A percentile compares a stretch with the other conserved stretches of the same genome.
Conservation (phyloP, 306 rosid genomes). For the Elaeagnus macrophylla region DNA sequence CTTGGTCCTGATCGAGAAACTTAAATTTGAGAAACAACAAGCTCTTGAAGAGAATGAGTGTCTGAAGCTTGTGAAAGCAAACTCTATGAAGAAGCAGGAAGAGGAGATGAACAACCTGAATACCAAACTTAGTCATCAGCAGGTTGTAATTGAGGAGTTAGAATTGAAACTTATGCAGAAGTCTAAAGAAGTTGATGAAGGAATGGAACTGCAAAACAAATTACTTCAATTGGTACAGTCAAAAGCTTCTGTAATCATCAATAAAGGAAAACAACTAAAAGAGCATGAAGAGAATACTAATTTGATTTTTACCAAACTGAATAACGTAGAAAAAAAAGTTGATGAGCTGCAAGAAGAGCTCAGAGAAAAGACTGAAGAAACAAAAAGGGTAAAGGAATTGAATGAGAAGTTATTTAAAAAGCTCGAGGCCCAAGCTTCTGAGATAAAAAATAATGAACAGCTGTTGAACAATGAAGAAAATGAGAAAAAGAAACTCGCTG, state of each 20-base stretch:
- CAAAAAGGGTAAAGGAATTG: constrained; percentile 15
- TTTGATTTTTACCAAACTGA: constrained; percentile 19
- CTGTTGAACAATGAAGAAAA: constrained; percentile 25
- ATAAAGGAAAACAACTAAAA: constrained; percentile 27
- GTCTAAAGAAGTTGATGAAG: constrained; percentile 38
- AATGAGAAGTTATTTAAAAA: constrained; percentile 23
- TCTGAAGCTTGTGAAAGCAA: constrained; percentile 34
- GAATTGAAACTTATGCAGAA: constrained; percentile 25
- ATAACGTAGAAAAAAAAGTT: constrained; percentile 25
- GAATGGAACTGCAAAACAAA: constrained; percentile 33
- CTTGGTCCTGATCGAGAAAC: constrained; percentile 23
- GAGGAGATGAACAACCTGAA: constrained; percentile 20
- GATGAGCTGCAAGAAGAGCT: constrained; percentile 28
- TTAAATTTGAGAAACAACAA: constrained; percentile 29
- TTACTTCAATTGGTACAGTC: constrained; percentile 32
- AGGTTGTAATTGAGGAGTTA: constrained; percentile 31
- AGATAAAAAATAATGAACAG: constrained; percentile 22
- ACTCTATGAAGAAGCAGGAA: constrained; percentile 16
- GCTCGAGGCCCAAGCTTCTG: constrained; percentile 21
- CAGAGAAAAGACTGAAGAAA: constrained; percentile 27
- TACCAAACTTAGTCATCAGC: constrained; percentile 18
- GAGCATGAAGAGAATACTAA: constrained; percentile 35
- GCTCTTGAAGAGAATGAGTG: constrained; percentile 31
- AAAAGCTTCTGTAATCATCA: constrained; percentile 27
- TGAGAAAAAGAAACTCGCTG: constrained; percentile 31